Percentiles rank a stretch among this genome's conserved stretches.
Evolutionary conservation across 2,329 filamentous ascomycete species (phyloP).

Genomic region (Venturia pyrina): DNA sequence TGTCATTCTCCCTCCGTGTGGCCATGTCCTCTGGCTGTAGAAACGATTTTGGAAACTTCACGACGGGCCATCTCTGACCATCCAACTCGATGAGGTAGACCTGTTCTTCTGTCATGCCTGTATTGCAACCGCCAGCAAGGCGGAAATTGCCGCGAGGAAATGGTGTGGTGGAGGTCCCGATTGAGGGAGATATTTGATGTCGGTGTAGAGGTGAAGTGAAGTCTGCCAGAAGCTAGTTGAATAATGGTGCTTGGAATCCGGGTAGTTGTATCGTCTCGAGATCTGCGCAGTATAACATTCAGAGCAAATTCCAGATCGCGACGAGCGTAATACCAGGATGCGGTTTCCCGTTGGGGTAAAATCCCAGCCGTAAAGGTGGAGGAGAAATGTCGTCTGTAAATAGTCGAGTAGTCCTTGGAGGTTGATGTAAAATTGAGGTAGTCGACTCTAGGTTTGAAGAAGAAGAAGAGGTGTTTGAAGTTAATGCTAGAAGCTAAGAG

Average conservation of each 20-base stretch:
- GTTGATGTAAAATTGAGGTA: not conserved
- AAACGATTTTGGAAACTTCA: not conserved
- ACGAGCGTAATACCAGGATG: not conserved
- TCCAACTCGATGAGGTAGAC: not conserved
- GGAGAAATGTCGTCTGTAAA: not conserved
- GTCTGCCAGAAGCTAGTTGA: not conserved
- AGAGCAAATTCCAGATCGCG: not conserved
- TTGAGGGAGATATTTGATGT: not conserved
- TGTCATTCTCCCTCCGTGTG: not conserved
- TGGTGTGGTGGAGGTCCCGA: not conserved
- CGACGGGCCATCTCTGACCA: not conserved
- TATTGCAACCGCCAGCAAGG: not conserved
- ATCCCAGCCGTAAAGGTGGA: not conserved
- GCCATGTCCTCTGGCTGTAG: not conserved
- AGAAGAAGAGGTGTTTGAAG: not conserved
- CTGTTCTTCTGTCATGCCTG: not conserved
- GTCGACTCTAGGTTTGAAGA: not conserved
- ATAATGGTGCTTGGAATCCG: not conserved
- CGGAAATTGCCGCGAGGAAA: not conserved
- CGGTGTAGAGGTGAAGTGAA: not conserved
- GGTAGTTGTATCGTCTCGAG: not conserved
- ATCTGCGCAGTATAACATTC: not conserved
- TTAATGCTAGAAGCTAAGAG: not conserved
- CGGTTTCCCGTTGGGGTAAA: not conserved
- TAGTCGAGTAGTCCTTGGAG: not conserved